Evolutionary conservation across 352 stramenopile genomes (phyloP).

Genomic region (Globisporangium nunn): DNA sequence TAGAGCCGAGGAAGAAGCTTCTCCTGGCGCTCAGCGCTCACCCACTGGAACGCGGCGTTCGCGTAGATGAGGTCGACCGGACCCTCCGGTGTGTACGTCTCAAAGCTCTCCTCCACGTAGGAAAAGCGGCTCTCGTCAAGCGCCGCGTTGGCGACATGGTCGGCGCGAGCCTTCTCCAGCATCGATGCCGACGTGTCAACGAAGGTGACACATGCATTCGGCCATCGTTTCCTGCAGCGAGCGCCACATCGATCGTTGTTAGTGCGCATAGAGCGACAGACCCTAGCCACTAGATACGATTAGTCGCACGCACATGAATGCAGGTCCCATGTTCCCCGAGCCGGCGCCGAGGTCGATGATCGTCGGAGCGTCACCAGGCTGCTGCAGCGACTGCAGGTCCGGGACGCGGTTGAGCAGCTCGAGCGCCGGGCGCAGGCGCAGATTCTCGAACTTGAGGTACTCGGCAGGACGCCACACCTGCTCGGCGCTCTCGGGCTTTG

Average conservation of each 20-base stretch:
- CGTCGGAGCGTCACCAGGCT: slow-evolving; percentile 9
- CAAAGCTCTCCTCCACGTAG: slow-evolving; percentile 55
- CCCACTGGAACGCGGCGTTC: slow-evolving; percentile 69
- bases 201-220: slow-evolving; percentile 38
- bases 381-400: slow-evolving; percentile 8
- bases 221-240: slow-evolving; percentile 35
- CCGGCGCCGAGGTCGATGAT: slow-evolving; percentile 64
- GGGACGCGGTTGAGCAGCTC: slow-evolving; percentile 49
- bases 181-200: slow-evolving; percentile 59
- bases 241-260: background rate
- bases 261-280: background rate
- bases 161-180: slow-evolving; percentile 31
- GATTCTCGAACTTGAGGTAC: slow-evolving; percentile 58
- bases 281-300: background rate
- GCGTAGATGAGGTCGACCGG: slow-evolving; percentile 67
- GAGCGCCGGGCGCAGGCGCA: slow-evolving; percentile 51
- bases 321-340: slow-evolving; percentile 59
- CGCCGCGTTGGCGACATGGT: slow-evolving; percentile 27
- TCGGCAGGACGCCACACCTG: slow-evolving; percentile 38
- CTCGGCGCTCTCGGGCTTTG: background rate
- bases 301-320: slow-evolving; percentile 36
- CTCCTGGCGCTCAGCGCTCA: slow-evolving; percentile 37
- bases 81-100: slow-evolving; percentile 27
- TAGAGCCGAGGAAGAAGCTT: slow-evolving; percentile 41
- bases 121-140: slow-evolving; percentile 19